Percentiles rank a stretch among this genome's conserved stretches.
phyloP scores from a whole-genome alignment of 345 rosid species.

The Brassica carinata region DNA sequence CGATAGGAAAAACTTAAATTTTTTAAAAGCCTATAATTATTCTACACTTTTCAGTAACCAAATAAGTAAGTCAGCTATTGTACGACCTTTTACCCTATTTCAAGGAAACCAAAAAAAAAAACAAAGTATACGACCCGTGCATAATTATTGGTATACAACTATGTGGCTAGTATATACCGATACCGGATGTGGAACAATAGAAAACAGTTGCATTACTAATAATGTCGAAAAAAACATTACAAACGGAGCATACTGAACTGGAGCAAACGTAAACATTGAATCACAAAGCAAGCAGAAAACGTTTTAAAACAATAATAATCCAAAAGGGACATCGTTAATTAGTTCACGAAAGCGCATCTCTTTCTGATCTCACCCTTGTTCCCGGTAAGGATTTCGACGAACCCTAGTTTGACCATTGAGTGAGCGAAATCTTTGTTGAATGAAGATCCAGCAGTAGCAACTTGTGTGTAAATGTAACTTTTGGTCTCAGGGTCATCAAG shows the following conservation, averaged over 20 bases:
- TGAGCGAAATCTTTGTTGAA: slow-evolving; percentile 53
- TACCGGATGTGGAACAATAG: background rate
- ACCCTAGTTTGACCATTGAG: slow-evolving; percentile 68
- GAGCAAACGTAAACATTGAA: background rate
- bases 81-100: background rate
- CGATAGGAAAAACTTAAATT: background rate
- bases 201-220: background rate
- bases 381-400: slow-evolving; percentile 50
- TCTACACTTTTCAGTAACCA: background rate
- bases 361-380: slow-evolving; percentile 58
- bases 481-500: slow-evolving; percentile 48
- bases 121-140: background rate
- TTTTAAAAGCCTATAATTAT: background rate
- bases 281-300: background rate
- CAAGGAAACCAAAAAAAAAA: background rate
- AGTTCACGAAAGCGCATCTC: slow-evolving; percentile 43
- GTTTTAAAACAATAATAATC: background rate
- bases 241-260: background rate
- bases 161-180: background rate
- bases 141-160: background rate
- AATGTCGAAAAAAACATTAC: background rate
- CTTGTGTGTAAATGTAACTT: slow-evolving; percentile 41
- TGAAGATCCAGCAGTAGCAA: slow-evolving; percentile 31
- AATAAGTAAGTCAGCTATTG: background rate
- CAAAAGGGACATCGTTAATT: background rate